A percentile compares a stretch with the other conserved stretches of the same genome.
phyloP scores from a whole-genome alignment of 257 asterid genomes.

The Fraxinus pennsylvanica region DNA sequence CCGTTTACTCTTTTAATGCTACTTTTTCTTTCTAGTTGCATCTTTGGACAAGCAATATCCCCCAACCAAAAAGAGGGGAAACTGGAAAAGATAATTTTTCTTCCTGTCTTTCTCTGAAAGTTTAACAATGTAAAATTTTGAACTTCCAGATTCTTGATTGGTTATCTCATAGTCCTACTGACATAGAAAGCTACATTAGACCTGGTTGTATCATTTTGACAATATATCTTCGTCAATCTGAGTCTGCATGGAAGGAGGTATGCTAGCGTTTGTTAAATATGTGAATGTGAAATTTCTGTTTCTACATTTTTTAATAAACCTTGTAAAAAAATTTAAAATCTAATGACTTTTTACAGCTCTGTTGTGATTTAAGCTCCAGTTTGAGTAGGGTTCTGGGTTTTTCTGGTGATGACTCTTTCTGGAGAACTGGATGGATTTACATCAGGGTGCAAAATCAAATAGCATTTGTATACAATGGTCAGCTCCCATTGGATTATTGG shows the following conservation, averaged over 20 bases:
- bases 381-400: constrained; percentile 59
- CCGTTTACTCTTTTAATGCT: not conserved
- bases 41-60: not conserved
- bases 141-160: constrained; percentile 81
- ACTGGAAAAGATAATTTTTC: not conserved
- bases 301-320: constrained; percentile 3
- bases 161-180: constrained; percentile 83
- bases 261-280: not conserved
- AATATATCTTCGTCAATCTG: constrained; percentile 59
- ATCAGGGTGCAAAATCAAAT: constrained; percentile 69
- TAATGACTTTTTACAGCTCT: constrained; percentile 49
- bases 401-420: constrained; percentile 48
- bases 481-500: constrained; percentile 19
- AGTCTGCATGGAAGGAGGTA: constrained; percentile 85
- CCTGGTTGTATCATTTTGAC: constrained; percentile 88
- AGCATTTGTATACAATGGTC: constrained; percentile 60
- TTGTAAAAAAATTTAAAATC: constrained; percentile 16
- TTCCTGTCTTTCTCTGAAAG: constrained; percentile 15
- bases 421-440: constrained; percentile 82
- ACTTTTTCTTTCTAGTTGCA: not conserved
- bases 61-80: not conserved
- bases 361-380: constrained; percentile 62
- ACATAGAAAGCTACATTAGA: constrained; percentile 89
- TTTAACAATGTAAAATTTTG: constrained; percentile 24
- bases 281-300: constrained; percentile 7